Base-by-base conservation (phyloP, 768 basidiomycete species). In the Epithele typhae region DNA sequence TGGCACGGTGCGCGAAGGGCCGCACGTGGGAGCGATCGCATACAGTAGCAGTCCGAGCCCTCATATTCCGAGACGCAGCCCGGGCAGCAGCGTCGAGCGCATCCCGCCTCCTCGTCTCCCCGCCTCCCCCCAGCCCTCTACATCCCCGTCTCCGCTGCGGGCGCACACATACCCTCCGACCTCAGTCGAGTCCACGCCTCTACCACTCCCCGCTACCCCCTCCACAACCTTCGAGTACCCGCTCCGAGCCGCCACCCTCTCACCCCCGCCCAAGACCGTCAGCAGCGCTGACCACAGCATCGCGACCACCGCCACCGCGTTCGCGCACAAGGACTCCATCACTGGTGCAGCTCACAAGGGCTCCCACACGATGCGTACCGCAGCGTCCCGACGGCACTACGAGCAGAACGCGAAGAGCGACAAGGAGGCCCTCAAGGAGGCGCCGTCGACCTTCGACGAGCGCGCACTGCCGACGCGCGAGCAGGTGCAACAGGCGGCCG, bases 401-500 rank as follows among this genome's bases (percentile, higher is more conserved):
- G 15, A n/a, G 35, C 18, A 7, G 27, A 7, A 7, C 27, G 27
- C 7, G 27, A 30, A 30, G 27, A 36, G 17, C 9, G 35, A 8
- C 8, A 36, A n/a, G 18, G 35, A 19, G 18, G 30, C 30, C 30
- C 12, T 36, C 7, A 7, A 7, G 14, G 27, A 14, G 8, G 27
- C 40, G 23, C 43, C 23, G 4, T 32, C 53, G 25, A 50, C 53
- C 11, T 68, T 75, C 45, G 60, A 68, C 11, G 77, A 77, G 62
- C 70, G 75, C 59, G 66, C 67, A 3, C 59, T 73, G 3, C 86
- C 87, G 1, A 78, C 77, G 0, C 52, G 64, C 4, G 64, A 70
- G 9, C 78, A 87, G 56, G 70, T 93, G 46, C 66, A 70, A 4
- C 72, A 72, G 18, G 92, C 84, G 3, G 77, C 82, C 1, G 63